phyloP scores from a whole-genome alignment of 345 rosid species.

The Bruguiera parviflora region DNA sequence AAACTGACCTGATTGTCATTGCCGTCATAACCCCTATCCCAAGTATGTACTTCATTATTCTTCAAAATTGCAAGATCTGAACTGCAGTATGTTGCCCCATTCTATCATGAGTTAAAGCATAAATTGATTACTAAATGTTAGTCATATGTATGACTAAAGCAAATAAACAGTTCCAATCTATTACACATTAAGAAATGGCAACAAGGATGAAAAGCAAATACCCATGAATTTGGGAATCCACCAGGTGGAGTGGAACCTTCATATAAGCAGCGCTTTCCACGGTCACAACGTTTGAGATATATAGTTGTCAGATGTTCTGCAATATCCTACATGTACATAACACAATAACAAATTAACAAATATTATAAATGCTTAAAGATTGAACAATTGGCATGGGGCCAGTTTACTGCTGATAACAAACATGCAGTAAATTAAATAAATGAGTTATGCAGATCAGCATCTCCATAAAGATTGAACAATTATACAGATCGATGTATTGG shows the following conservation, averaged over 20 bases:
- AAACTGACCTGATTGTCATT: constrained; percentile 65
- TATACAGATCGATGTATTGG: too few species aligned
- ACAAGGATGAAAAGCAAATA: constrained; percentile 21
- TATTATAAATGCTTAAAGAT: not conserved
- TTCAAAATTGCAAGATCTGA: constrained; percentile 78
- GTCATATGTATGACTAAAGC: too few species aligned
- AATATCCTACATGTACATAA: constrained; percentile 50
- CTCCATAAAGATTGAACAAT: too few species aligned
- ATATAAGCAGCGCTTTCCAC: constrained; percentile 76
- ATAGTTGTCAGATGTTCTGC: constrained; percentile 80
- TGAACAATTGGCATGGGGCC: not conserved
- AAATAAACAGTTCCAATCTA: too few species aligned
- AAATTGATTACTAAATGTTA: not conserved
- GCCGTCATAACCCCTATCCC: constrained; percentile 91
- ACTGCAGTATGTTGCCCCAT: constrained; percentile 69
- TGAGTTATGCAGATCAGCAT: too few species aligned
- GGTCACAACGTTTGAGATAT: constrained; percentile 66
- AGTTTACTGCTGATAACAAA: too few species aligned
- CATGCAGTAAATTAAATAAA: too few species aligned
- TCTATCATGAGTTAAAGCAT: constrained; percentile 31
- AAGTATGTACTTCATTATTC: constrained; percentile 79
- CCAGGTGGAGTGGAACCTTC: constrained; percentile 82
- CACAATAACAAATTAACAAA: not conserved
- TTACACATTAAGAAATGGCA: too few species aligned
- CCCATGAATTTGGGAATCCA: constrained; percentile 90